These are phyloP conservation scores for Patellaria atrata DNA, from an alignment of 495 filamentous ascomycete species.

Conservation along the genomic window DNA sequence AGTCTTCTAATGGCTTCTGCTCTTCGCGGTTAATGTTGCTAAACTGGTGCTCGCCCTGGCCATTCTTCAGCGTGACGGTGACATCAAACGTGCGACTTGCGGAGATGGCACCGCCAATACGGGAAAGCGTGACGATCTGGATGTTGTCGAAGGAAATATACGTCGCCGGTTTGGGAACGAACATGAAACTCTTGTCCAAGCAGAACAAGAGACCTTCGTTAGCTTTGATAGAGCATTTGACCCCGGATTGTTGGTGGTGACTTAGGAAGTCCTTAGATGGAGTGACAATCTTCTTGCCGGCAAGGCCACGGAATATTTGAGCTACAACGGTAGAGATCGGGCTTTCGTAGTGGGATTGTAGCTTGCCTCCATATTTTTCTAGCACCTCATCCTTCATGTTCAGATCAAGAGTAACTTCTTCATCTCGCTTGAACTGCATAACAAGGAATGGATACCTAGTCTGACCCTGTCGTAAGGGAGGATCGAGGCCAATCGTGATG, in stretches of 20 bases:
- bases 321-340: conserved; percentile 84
- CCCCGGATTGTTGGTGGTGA: conserved; percentile 84
- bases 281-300: conserved; percentile 83
- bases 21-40: conserved; percentile 99
- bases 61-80: conserved; percentile 69
- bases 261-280: conserved; percentile 88
- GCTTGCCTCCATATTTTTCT: conserved; percentile 80
- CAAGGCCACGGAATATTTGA: conserved; percentile 83
- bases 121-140: conserved; percentile 80
- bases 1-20: conserved; percentile 83
- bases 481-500: conserved; percentile 90
- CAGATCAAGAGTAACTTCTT: conserved; percentile 90
- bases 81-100: conserved; percentile 96
- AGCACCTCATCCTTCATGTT: conserved; percentile 85
- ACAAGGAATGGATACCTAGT: conserved; percentile 97
- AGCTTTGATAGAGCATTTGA: conserved; percentile 98
- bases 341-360: conserved; percentile 76
- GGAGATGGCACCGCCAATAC: conserved; percentile 85
- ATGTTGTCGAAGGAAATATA: conserved; percentile 91
- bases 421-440: conserved; percentile 97
- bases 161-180: conserved; percentile 94
- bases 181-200: conserved; percentile 96
- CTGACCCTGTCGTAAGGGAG: conserved; percentile 91
- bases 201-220: conserved; percentile 96
- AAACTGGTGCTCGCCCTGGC: conserved; percentile 74